Evolutionary conservation across 2,329 filamentous ascomycete genomes (phyloP).

Genomic region (Mycosphaerella arachidis): DNA sequence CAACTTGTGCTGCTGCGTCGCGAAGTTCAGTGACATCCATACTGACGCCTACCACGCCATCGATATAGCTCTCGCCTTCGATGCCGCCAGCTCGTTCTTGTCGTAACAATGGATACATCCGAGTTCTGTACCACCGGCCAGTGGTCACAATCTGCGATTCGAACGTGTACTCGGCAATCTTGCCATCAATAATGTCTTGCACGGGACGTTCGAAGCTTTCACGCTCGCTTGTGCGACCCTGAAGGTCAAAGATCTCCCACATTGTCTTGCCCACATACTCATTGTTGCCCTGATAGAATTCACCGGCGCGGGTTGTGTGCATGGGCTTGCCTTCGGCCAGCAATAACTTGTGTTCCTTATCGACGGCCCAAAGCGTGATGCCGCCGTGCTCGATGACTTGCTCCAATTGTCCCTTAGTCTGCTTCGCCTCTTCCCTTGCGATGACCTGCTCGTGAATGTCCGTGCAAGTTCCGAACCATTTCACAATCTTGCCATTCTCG

Average conservation of each 20-base stretch:
- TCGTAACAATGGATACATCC: conserved; percentile 62
- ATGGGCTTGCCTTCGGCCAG: conserved; percentile 63
- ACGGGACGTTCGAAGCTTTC: conserved; percentile 54
- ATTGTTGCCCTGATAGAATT: conserved; percentile 13
- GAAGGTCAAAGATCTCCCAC: conserved; percentile 55
- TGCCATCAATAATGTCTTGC: conserved; percentile 60
- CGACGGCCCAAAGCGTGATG: conserved; percentile 71
- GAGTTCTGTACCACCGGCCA: conserved; percentile 65
- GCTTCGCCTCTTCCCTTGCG: conserved; percentile 60
- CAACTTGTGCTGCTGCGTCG: conserved; percentile 58
- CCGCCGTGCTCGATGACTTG: conserved; percentile 71
- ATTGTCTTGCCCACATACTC: conserved; percentile 56
- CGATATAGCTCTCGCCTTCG: conserved; percentile 51
- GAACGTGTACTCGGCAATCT: conserved; percentile 55
- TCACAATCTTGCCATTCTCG: conserved; percentile 63
- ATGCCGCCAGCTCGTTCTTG: conserved; percentile 52
- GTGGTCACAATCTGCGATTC: conserved; percentile 57
- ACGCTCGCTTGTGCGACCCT: conserved; percentile 29
- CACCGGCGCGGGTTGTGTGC: conserved; percentile 5
- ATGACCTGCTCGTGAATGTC: conserved; percentile 70
- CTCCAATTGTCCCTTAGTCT: conserved; percentile 64
- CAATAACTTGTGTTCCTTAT: conserved; percentile 57
- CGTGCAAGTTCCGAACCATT: conserved; percentile 78
- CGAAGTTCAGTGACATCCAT: conserved; percentile 75
- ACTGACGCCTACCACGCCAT: conserved; percentile 72